Evolutionary conservation across 1,284 basidiomycete species (phyloP), one percentile per base, ranked within the genome.

Genomic region (Puccinia hordei): DNA sequence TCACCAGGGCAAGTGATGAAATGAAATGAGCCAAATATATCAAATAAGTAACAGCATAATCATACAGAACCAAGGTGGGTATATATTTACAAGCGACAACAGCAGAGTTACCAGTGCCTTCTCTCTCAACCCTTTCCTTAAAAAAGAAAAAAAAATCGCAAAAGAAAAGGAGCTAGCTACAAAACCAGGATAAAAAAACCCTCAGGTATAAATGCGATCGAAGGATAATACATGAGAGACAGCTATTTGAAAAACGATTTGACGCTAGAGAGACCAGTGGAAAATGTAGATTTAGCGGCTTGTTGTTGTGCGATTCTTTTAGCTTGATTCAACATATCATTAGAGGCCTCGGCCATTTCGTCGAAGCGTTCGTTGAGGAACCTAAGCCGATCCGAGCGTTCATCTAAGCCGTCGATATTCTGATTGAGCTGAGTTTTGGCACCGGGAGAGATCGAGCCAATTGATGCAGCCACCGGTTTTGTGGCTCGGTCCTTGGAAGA

Each of bases 261-360:
- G 10, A 73, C 78, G 24, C 61, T 69, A 4, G 69, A 73, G 27
- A 80, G 22, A 0, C 69, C 51, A 15, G 71, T 33, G n/a, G 68
- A 72, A 71, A 80, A 73, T 10, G 78, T 41, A 15, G 69, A 63
- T 65, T 73, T 80, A 24, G 59, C 46, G 53, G 78, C 68, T 35
- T 80, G 78, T 73, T 80, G 69, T 33, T 71, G 68, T 12, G 76
- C 63, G 30, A 80, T 73, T 1, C 71, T 38, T 55, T 80, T 80
- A 44, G 78, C 78, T 72, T 80, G 69, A 51, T 51, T 49, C 12
- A 80, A 30, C 30, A 80, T 49, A 35, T 80, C 51, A 22, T 63
- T 59, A 17, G 69, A 55, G 33, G 68, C 46, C 30, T 49, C 44
- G 1, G 78, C 51, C 24, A 80, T 15, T 10, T 80, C 78, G 38